A percentile compares a stretch with the other conserved stretches of the same genome.
phyloP scores from a whole-genome alignment of 2,329 filamentous ascomycete species.

The Plectosphaerella plurivora region DNA sequence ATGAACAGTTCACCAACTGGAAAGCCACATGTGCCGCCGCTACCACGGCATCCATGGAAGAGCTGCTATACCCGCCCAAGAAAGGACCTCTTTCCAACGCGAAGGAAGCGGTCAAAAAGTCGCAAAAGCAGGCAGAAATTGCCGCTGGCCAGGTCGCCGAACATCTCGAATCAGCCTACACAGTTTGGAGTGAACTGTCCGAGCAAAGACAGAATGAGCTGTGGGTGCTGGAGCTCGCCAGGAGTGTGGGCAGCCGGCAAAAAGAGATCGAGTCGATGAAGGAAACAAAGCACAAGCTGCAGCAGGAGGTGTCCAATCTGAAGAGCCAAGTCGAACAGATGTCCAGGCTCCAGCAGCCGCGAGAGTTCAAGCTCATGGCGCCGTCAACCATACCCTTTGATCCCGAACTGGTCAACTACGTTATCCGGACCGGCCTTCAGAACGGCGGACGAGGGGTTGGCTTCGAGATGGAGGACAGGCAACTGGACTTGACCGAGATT shows the following conservation, averaged over 20 bases:
- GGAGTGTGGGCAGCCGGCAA: constrained; percentile 53
- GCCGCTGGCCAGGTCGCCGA: constrained; percentile 67
- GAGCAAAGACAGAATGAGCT: constrained; percentile 51
- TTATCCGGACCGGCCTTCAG: constrained; percentile 41
- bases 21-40: constrained; percentile 47
- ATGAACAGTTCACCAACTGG: constrained; percentile 64
- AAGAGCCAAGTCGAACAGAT: constrained; percentile 56
- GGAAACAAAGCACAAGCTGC: constrained; percentile 42
- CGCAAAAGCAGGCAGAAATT: constrained; percentile 47
- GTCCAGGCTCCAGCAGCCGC: constrained; percentile 53
- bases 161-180: constrained; percentile 74
- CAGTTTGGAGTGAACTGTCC: constrained; percentile 68
- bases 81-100: constrained; percentile 33
- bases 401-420: constrained; percentile 38
- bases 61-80: constrained; percentile 43
- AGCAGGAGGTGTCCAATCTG: constrained; percentile 54
- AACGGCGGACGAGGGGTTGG: constrained; percentile 34
- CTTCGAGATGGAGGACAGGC: constrained; percentile 43
- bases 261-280: constrained; percentile 50
- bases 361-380: constrained; percentile 50
- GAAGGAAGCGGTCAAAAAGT: constrained; percentile 41
- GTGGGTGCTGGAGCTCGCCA: constrained; percentile 58
- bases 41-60: constrained; percentile 45
- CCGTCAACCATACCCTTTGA: constrained; percentile 50
- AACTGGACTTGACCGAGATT: constrained; percentile 46